Evolutionary conservation across 495 filamentous ascomycete species (phyloP).

Genomic region (Tuber brumale): DNA sequence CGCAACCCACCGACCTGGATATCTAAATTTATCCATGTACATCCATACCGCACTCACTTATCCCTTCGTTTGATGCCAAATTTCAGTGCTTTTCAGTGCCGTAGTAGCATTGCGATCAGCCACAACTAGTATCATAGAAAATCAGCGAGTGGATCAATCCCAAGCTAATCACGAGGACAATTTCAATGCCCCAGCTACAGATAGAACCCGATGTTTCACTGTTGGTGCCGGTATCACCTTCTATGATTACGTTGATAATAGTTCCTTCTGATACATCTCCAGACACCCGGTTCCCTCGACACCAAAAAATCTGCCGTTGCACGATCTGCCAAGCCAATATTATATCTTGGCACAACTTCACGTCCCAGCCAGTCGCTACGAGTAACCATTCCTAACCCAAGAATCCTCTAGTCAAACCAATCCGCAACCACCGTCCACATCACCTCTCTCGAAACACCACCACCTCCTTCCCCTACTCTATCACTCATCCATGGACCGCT

Average conservation of each 20-base stretch:
- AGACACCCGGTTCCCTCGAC: not conserved
- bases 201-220: not conserved
- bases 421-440: not conserved
- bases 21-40: too few relatives aligned
- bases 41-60: too few relatives aligned
- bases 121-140: too few relatives aligned
- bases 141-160: too few relatives aligned
- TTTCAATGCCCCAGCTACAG: not conserved
- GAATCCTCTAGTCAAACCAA: not conserved
- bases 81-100: too few relatives aligned
- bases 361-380: not conserved
- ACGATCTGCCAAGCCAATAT: not conserved
- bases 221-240: not conserved
- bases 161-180: too few relatives aligned
- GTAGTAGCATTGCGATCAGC: too few relatives aligned
- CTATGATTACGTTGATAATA: not conserved
- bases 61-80: too few relatives aligned
- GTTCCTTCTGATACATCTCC: not conserved
- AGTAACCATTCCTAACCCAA: not conserved
- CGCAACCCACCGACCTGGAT: too few relatives aligned
- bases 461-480: not conserved
- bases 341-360: not conserved
- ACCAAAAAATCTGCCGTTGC: not conserved
- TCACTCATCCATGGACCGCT: constrained; percentile 23
- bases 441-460: not conserved